Conservation (phyloP, 2,329 filamentous ascomycete species). For the Exophiala aquamarina region DNA sequence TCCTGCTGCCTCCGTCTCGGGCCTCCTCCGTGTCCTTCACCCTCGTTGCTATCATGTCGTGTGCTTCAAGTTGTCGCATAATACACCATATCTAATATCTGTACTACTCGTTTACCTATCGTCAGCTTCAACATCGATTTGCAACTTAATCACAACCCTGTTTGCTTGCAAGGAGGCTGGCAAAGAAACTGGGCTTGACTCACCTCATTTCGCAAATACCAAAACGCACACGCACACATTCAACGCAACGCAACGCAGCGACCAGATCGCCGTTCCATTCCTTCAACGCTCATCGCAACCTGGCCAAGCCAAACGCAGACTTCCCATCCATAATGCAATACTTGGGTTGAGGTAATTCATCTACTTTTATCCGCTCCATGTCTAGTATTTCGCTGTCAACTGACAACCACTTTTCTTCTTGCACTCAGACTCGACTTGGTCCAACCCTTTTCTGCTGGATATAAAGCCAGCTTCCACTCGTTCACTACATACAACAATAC, state of each 20-base stretch:
- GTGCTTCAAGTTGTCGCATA: too few species aligned
- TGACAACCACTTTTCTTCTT: constrained; percentile 3
- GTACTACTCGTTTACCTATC: too few species aligned
- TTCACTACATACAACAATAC: constrained; percentile 5
- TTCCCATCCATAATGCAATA: constrained; percentile 6
- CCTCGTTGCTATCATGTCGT: too few species aligned
- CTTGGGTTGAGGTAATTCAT: constrained; percentile 8
- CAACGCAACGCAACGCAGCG: background rate
- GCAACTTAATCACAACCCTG: too few species aligned
- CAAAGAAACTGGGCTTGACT: background rate
- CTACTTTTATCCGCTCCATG: constrained; percentile 5
- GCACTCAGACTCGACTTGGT: constrained; percentile 7
- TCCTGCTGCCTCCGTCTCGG: too few species aligned
- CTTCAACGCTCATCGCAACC: too few species aligned
- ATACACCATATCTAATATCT: too few species aligned
- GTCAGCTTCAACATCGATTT: too few species aligned
- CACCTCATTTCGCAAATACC: background rate
- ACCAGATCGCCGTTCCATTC: background rate
- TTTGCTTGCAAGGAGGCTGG: background rate
- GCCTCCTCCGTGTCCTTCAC: too few species aligned
- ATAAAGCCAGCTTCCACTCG: constrained; percentile 18
- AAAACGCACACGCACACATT: background rate
- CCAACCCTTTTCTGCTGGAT: constrained; percentile 11
- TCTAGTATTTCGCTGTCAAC: constrained; percentile 11
- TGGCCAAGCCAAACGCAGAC: too few species aligned